Evolutionary conservation across 1,139 yeast species (phyloP), one percentile per base, ranked within the genome.

Genomic region (Hyphopichia buzzinii): DNA sequence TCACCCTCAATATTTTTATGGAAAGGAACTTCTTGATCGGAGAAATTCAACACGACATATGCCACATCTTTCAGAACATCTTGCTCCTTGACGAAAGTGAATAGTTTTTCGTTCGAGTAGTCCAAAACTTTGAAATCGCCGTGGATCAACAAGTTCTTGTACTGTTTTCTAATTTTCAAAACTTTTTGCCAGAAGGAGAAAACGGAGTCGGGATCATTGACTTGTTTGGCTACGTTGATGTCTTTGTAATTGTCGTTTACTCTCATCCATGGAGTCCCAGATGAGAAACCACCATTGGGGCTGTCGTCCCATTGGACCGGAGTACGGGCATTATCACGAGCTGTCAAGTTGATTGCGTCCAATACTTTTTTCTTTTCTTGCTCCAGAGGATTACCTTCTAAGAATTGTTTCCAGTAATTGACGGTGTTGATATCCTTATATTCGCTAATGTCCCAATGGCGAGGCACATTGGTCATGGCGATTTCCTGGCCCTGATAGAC

Each of bases 401-500:
- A 57, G 49, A 63, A 62, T 26, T 55, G 60, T 29, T 57, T 50
- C 53, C 62, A 71, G 50, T 67, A 71, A 52, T 69, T 72, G 47
- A 64, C 54, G 29, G 76, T 61, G 44, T 72, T 69, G 41, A 77
- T 65, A 49, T 78, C 83, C 47, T 62, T 58, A 52, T 76, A 77
- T 44, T 76, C 79, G 17, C 57, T 63, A 35, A 77, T 59, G 15
- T 67, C 61, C 81, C 81, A 74, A 24, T 56, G 50, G 36, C 54
- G 46, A 28, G 72, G 69, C 27, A 74, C 54, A 47, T 78, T 78
- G 34, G 69, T 66, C 76, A 72, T 74, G 31, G 78, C 83, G 40
- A 78, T 63, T 51, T 78, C 84, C 51, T 78, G 83, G 37, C 83
- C 83, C 53, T 78, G 82, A 53, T 77, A 77, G 29, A 78, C 56